phyloP scores from a whole-genome alignment of 331 rosid species.

The Arachis monticola region DNA sequence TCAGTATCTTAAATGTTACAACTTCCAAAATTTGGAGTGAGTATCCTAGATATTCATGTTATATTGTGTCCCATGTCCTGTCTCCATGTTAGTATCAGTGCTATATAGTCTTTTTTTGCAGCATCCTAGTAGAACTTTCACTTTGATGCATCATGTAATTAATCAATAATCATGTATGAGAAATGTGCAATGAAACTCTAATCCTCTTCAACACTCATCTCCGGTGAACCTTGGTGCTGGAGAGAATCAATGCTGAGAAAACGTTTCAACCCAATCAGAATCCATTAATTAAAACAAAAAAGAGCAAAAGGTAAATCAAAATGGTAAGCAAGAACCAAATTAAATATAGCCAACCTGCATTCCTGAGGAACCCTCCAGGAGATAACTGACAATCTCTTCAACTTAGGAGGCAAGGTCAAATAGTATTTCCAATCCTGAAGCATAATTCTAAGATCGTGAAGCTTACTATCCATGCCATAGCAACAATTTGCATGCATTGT shows the following conservation, averaged over 20 bases:
- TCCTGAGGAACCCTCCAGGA: constrained; percentile 93
- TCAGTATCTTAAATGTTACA: not conserved
- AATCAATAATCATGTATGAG: not conserved
- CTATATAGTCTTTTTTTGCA: not conserved
- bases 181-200: constrained; percentile 27
- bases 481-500: constrained; percentile 99
- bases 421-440: constrained; percentile 84
- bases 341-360: constrained; percentile 67
- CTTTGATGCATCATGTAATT: not conserved
- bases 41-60: not conserved
- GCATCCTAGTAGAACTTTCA: constrained; percentile 26
- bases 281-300: not conserved
- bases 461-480: constrained; percentile 78
- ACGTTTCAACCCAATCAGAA: constrained; percentile 38
- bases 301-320: constrained; percentile 12
- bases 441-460: constrained; percentile 82
- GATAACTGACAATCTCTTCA: constrained; percentile 55
- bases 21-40: not conserved
- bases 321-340: constrained; percentile 10
- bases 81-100: not conserved
- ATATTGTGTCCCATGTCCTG: not conserved
- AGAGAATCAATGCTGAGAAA: constrained; percentile 63
- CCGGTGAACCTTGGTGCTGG: constrained; percentile 42
- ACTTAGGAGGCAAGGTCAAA: constrained; percentile 69
- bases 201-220: constrained; percentile 38